Evolutionary conservation across 1,284 basidiomycete genomes (phyloP).

Genomic region (Porodaedalea pini): DNA sequence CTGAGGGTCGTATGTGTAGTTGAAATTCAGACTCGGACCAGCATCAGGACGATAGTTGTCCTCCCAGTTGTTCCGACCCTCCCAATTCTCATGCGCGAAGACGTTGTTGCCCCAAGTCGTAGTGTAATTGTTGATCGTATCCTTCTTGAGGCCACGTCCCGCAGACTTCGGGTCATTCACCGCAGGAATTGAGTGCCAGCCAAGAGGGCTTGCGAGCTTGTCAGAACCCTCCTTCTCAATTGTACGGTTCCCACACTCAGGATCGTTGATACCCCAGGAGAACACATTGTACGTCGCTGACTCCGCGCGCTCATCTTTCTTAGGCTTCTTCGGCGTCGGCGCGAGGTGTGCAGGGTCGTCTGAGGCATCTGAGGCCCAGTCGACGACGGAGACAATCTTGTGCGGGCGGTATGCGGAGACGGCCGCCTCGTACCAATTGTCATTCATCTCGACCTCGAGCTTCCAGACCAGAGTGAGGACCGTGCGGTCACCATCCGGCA

Average conservation of each 20-base stretch:
- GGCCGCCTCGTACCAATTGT: slow-evolving; percentile 82
- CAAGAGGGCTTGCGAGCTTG: slow-evolving; percentile 72
- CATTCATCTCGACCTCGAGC: slow-evolving; percentile 83
- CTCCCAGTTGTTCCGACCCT: slow-evolving; percentile 73
- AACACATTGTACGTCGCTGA: slow-evolving; percentile 68
- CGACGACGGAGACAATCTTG: slow-evolving; percentile 73
- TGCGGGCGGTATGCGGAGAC: slow-evolving; percentile 63
- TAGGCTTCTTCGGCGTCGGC: slow-evolving; percentile 31
- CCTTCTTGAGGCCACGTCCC: slow-evolving; percentile 28
- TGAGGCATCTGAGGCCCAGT: slow-evolving; percentile 77
- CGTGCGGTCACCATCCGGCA: slow-evolving; percentile 49
- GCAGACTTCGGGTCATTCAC: slow-evolving; percentile 49
- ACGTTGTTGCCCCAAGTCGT: slow-evolving; percentile 92
- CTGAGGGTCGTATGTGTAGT: slow-evolving; percentile 60
- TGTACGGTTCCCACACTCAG: slow-evolving; percentile 55
- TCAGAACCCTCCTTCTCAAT: slow-evolving; percentile 64
- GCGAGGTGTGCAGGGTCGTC: slow-evolving; percentile 33
- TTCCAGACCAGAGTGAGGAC: slow-evolving; percentile 69
- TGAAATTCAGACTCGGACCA: slow-evolving; percentile 54
- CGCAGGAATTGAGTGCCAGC: slow-evolving; percentile 80
- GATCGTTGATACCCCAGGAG: slow-evolving; percentile 74
- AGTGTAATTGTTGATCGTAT: slow-evolving; percentile 59
- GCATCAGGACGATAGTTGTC: slow-evolving; percentile 78
- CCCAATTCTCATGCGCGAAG: slow-evolving; percentile 88
- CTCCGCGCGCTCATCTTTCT: slow-evolving; percentile 31